Conservation (phyloP, 75 land plant genomes). For the Sequoiadendron giganteum region DNA sequence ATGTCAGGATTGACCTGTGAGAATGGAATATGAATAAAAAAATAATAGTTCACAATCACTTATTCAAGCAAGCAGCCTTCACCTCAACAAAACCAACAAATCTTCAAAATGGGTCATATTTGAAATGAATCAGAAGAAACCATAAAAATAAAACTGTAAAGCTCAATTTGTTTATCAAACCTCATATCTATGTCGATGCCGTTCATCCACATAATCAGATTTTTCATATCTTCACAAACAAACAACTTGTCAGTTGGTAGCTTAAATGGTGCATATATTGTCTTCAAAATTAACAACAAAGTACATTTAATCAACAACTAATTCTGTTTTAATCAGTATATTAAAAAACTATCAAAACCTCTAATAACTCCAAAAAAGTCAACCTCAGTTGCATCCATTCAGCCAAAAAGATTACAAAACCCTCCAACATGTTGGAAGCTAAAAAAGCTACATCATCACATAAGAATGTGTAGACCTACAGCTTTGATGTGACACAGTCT, state of each 20-base stretch:
- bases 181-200: conserved; percentile 99
- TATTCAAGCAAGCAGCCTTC: not conserved
- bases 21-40: conserved; percentile 4
- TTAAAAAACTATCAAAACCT: not conserved
- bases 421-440: not conserved
- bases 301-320: not conserved
- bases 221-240: conserved; percentile 36
- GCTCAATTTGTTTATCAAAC: conserved; percentile 26
- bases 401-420: not conserved
- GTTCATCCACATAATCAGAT: conserved; percentile 72
- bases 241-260: not conserved
- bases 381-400: not conserved
- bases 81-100: not conserved
- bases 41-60: not conserved
- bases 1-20: conserved; percentile 89
- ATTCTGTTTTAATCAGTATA: not conserved
- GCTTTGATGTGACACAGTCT: conserved; percentile 46
- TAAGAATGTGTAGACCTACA: conserved; percentile 26
- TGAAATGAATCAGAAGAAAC: not conserved
- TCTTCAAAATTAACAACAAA: not conserved
- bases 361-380: not conserved
- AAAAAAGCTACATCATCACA: not conserved
- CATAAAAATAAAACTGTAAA: not conserved
- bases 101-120: not conserved
- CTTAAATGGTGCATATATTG: not conserved